Evolutionary conservation across 306 rosid genomes (phyloP).

Genomic region (peach (Prunus persica)): DNA sequence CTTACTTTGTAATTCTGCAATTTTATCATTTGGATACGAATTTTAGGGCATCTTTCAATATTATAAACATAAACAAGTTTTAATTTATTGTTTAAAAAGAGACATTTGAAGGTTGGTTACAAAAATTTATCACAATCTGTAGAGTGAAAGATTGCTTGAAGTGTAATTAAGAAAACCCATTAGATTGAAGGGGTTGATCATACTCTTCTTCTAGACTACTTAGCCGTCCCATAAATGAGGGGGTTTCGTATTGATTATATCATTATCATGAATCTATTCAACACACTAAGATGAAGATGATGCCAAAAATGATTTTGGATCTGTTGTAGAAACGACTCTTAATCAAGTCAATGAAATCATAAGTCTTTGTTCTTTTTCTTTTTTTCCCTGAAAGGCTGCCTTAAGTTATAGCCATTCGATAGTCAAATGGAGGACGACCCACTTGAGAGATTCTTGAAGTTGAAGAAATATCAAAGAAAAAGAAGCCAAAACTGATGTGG

Average conservation of each 20-base stretch:
- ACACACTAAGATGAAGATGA: neutral
- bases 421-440: conserved; percentile 9
- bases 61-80: too few species aligned
- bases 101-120: neutral
- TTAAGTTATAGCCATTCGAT: neutral
- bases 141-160: too few species aligned
- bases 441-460: neutral
- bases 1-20: too few species aligned
- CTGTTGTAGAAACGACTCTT: neutral
- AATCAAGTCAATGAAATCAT: neutral
- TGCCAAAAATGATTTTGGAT: neutral
- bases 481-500: conserved; percentile 24
- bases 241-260: neutral
- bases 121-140: neutral
- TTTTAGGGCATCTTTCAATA: too few species aligned
- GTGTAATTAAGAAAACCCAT: too few species aligned
- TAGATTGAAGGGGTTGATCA: too few species aligned
- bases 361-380: neutral
- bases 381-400: neutral
- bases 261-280: neutral
- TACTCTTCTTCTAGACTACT: too few species aligned
- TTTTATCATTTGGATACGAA: too few species aligned
- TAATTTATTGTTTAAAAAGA: neutral
- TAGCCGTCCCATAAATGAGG: neutral
- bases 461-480: conserved; percentile 18